These are phyloP conservation scores for Ganoderma multipileum DNA, from an alignment of 1,284 basidiomycete genomes.

Conservation along the genomic window DNA sequence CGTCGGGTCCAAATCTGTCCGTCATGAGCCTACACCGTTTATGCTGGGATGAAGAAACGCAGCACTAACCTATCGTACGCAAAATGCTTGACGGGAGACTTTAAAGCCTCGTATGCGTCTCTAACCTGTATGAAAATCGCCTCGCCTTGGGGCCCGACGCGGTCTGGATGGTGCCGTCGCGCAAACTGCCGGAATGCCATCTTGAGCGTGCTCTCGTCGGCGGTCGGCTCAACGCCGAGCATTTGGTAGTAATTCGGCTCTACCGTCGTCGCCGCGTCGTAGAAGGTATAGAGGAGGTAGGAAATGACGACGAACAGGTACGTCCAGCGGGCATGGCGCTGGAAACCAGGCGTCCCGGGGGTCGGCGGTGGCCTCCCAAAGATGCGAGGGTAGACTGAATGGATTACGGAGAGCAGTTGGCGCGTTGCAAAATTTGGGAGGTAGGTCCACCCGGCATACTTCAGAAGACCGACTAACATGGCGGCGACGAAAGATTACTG, in stretches of 20 bases:
- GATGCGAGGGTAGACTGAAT: constrained; percentile 43
- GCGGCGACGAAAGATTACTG: constrained; percentile 4
- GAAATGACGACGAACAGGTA: constrained; percentile 72
- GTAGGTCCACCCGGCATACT: constrained; percentile 51
- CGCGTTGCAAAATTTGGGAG: constrained; percentile 52
- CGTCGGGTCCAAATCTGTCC: constrained; percentile 78
- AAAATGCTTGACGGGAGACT: constrained; percentile 80
- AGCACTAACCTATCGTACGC: constrained; percentile 81
- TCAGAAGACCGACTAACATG: constrained; percentile 33
- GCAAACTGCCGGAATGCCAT: constrained; percentile 79
- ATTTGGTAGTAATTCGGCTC: constrained; percentile 80
- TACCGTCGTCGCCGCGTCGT: constrained; percentile 60
- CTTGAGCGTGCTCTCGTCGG: constrained; percentile 73
- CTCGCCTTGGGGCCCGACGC: constrained; percentile 69
- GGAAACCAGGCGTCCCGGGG: constrained; percentile 52
- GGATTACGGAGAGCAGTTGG: constrained; percentile 45
- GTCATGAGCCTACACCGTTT: constrained; percentile 7
- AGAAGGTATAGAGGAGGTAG: constrained; percentile 74
- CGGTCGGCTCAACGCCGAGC: constrained; percentile 65
- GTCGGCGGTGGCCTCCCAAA: constrained; percentile 46
- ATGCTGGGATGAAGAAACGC: neutral
- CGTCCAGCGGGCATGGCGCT: constrained; percentile 63
- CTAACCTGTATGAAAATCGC: constrained; percentile 76
- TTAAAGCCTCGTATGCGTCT: constrained; percentile 82
- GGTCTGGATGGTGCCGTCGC: constrained; percentile 80